Conservation (phyloP, 106 monocot genomes). For the Amphibolis antarctica region DNA sequence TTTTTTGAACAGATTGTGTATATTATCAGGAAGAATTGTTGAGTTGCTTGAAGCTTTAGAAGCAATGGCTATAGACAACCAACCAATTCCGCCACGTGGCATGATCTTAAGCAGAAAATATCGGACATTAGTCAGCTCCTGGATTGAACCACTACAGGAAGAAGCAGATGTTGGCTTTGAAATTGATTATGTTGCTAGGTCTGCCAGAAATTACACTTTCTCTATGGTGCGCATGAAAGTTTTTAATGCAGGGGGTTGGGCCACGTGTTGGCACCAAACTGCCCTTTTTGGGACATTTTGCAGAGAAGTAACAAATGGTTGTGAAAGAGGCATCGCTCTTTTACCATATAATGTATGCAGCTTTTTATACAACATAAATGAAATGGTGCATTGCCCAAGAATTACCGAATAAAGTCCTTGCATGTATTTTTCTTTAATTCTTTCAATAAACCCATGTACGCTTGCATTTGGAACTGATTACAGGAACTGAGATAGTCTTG, state of each 20-base stretch:
- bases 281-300: neutral
- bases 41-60: conserved; percentile 95
- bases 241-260: no score
- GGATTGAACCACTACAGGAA: conserved; percentile 99
- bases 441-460: no score
- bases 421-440: no score
- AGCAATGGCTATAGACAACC: conserved; percentile 80
- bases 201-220: conserved; percentile 3
- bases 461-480: no score
- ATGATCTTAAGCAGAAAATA: conserved; percentile 98
- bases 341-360: no score
- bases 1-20: conserved; percentile 36
- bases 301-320: neutral
- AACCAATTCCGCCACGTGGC: conserved; percentile 63
- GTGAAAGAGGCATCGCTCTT: no score
- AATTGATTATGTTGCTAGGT: conserved; percentile 98
- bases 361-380: no score
- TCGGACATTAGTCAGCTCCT: conserved; percentile 88
- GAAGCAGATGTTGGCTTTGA: conserved; percentile 93
- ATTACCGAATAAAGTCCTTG: no score
- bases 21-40: conserved; percentile 64
- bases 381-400: no score
- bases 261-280: no score
- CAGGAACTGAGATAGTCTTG: no score
- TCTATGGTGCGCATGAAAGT: no score